Base-by-base conservation (phyloP, 2,329 filamentous ascomycete species). In the Aspergillus ochraceoroseus region DNA sequence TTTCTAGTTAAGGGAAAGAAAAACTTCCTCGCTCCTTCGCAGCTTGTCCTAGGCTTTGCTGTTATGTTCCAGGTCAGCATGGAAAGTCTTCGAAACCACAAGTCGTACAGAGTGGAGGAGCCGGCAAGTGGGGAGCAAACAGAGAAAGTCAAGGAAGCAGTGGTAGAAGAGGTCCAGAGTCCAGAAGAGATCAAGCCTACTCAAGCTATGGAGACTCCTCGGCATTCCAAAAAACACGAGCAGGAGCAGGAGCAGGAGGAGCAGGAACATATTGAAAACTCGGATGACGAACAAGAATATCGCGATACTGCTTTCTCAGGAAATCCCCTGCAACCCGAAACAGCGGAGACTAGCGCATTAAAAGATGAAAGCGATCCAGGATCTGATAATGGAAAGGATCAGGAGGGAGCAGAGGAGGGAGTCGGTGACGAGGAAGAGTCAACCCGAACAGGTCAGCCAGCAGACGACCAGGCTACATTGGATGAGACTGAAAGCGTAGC, bases 31-130 rank as follows among this genome's bases (percentile, higher is more conserved):
- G 86, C 90, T 0, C 90, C 92, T 1, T 83, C 87, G 5, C 88
- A 90, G 56, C 72, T 96, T 18, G 71, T 95, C 1, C 76, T 98
- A 20, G 92, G 92, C 0, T 86, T 96, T 58, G 89, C 82, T 1
- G 75, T 95, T 30, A 74, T 94, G 64, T 98, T 94, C 64, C 83
- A 80, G 55, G 83, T 96, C 37, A 94, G 87, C 55, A 85, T 94
- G 41, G 85, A 89, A 55, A 95, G 88, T 65, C 85, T 87, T 61
- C 76, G 74, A 3, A 84, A 80, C 42, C 89, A 95, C 62, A 73
- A 81, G 28, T 90, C 86, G 61, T 84, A 94, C 60, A 74, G 82
- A 39, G 50, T 82, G 22, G 67, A 73, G n/a, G 56, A 58, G 19
- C 41, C 49, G 19, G 48, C 51, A 17, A 38, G 48, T 35, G 40